A percentile compares a stretch with the other conserved stretches of the same genome.
phyloP scores from a whole-genome alignment of 2,329 filamentous ascomycete genomes.

The Sporothrix luriei region DNA sequence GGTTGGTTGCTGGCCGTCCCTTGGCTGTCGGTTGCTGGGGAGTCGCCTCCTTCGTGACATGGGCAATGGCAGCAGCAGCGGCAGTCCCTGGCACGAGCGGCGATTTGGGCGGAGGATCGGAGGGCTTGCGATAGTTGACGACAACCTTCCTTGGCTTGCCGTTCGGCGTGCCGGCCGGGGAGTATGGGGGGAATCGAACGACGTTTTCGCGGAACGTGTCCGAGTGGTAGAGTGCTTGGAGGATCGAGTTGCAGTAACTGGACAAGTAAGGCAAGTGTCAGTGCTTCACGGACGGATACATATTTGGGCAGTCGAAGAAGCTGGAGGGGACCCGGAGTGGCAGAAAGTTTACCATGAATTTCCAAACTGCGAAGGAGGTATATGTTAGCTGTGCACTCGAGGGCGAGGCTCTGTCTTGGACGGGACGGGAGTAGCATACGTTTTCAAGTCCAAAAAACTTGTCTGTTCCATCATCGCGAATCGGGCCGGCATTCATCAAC shows the following conservation, averaged over 20 bases:
- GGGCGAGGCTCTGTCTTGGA: not conserved
- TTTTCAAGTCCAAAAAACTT: constrained; percentile 99
- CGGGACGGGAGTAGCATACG: constrained; percentile 59
- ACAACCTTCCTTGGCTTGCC: constrained; percentile 59
- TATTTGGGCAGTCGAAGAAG: too few relatives aligned
- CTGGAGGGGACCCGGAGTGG: not conserved
- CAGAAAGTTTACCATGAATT: constrained; percentile 79
- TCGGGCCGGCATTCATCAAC: constrained; percentile 76
- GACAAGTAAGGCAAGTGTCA: not conserved
- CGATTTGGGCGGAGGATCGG: constrained; percentile 6
- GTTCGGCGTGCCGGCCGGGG: constrained; percentile 70
- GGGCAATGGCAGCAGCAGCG: constrained; percentile 29
- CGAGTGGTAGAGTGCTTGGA: constrained; percentile 96
- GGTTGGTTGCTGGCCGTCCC: constrained; percentile 57
- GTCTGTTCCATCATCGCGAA: constrained; percentile 87
- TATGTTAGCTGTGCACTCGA: constrained; percentile 43
- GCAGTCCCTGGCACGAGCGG: constrained; percentile 45
- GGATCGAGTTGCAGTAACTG: constrained; percentile 98
- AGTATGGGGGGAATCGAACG: constrained; percentile 80
- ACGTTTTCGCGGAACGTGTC: constrained; percentile 91
- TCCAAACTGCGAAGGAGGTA: constrained; percentile 68
- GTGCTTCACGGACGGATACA: too few relatives aligned
- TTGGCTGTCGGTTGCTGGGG: constrained; percentile 58
- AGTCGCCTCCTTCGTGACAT: constrained; percentile 53
- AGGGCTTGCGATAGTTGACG: constrained; percentile 56